Percentiles rank a stretch among this genome's conserved stretches.
These are phyloP conservation scores for Penicillium aurantiogriseum DNA, from an alignment of 2,329 filamentous ascomycete genomes.

Conservation along the genomic window DNA sequence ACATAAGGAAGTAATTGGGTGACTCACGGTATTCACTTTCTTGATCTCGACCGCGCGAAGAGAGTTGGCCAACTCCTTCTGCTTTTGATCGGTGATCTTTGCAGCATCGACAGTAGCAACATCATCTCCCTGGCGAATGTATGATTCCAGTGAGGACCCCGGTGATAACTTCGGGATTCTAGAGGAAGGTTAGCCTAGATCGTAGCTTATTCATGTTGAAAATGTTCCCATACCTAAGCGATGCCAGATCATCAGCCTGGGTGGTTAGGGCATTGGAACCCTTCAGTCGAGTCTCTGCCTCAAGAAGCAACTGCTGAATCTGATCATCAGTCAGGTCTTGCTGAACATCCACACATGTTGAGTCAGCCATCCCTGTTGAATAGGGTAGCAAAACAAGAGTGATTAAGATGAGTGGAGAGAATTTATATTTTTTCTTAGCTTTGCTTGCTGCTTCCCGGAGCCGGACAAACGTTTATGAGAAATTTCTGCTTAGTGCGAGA, in stretches of 20 bases:
- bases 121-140: slow-evolving; percentile 53
- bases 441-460: slow-evolving; percentile 18
- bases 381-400: slow-evolving; percentile 7
- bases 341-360: slow-evolving; percentile 18
- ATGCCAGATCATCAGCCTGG: slow-evolving; percentile 14
- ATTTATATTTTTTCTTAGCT: slow-evolving; percentile 25
- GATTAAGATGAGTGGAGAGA: not conserved
- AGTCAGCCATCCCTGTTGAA: slow-evolving; percentile 22
- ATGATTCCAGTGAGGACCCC: slow-evolving; percentile 51
- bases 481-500: slow-evolving; percentile 7
- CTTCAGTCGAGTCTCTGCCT: slow-evolving; percentile 60
- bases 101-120: slow-evolving; percentile 55
- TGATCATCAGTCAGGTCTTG: slow-evolving; percentile 61
- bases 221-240: slow-evolving; percentile 8
- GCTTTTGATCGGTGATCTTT: slow-evolving; percentile 50
- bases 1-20: not conserved
- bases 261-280: slow-evolving; percentile 25
- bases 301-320: slow-evolving; percentile 61
- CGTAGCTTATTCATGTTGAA: not conserved
- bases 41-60: slow-evolving; percentile 42
- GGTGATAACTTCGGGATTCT: slow-evolving; percentile 54
- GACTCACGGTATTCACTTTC: slow-evolving; percentile 52
- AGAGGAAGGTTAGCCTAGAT: not conserved
- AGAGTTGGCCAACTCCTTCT: slow-evolving; percentile 33
- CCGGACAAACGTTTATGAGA: slow-evolving; percentile 22